phyloP scores from a whole-genome alignment of 257 asterid species.

The Nicotiana knightiana region DNA sequence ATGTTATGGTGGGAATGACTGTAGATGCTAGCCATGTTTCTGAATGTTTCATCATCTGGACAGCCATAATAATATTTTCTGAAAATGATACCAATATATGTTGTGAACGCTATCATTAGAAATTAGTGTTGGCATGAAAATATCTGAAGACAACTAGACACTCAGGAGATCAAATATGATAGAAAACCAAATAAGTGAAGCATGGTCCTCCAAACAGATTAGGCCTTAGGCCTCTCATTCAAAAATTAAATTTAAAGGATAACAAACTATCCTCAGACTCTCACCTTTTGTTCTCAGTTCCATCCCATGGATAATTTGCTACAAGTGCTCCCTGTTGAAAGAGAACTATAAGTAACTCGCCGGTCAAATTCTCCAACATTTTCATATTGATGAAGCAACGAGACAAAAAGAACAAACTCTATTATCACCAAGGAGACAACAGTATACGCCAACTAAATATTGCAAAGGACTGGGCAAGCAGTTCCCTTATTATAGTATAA shows the following conservation, averaged over 20 bases:
- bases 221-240: not conserved
- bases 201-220: not conserved
- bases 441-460: not conserved
- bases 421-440: not conserved
- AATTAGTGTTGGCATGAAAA: not conserved
- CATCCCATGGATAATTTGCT: slow-evolving; percentile 99
- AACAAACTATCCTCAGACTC: slow-evolving; percentile 8
- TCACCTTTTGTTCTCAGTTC: slow-evolving; percentile 69
- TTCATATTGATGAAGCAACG: not conserved
- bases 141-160: not conserved
- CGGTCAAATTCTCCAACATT: not conserved
- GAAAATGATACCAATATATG: slow-evolving; percentile 7
- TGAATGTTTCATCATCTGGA: slow-evolving; percentile 86
- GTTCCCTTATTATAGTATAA: not conserved
- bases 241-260: not conserved
- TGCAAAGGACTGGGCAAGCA: not conserved
- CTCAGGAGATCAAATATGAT: not conserved
- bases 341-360: not conserved
- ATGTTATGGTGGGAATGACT: slow-evolving; percentile 85
- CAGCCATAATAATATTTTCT: slow-evolving; percentile 76
- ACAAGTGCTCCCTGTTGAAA: slow-evolving; percentile 81
- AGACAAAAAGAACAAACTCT: not conserved
- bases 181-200: not conserved
- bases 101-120: not conserved
- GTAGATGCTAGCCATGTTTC: slow-evolving; percentile 63